Evolutionary conservation across 345 rosid genomes (phyloP).

Genomic region (Hibiscus mutabilis): DNA sequence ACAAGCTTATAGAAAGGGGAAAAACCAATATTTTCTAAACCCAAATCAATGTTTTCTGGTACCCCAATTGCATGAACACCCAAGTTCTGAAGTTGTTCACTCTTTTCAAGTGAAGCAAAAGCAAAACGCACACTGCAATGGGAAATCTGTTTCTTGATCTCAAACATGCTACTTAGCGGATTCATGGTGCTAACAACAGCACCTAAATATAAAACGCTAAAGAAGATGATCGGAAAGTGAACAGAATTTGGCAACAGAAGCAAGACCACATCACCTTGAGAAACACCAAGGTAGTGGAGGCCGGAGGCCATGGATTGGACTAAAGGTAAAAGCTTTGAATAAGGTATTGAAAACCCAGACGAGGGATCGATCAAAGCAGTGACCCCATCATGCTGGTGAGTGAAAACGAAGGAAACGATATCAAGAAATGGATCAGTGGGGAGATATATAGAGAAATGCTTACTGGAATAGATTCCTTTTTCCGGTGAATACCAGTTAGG

Average conservation of each 20-base stretch:
- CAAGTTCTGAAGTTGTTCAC: slow-evolving; percentile 25
- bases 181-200: slow-evolving; percentile 63
- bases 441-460: slow-evolving; percentile 35
- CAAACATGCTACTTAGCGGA: slow-evolving; percentile 42
- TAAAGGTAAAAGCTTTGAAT: slow-evolving; percentile 34
- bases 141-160: slow-evolving; percentile 38
- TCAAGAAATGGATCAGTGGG: slow-evolving; percentile 52
- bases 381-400: slow-evolving; percentile 35
- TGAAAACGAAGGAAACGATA: slow-evolving; percentile 55
- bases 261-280: slow-evolving; percentile 59
- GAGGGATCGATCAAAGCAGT: slow-evolving; percentile 51
- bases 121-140: slow-evolving; percentile 42
- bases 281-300: slow-evolving; percentile 43
- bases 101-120: slow-evolving; percentile 36
- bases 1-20: slow-evolving; percentile 35
- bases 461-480: slow-evolving; percentile 62
- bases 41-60: slow-evolving; percentile 36
- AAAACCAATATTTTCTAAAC: slow-evolving; percentile 14
- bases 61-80: slow-evolving; percentile 36
- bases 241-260: slow-evolving; percentile 66
- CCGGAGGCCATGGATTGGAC: slow-evolving; percentile 52
- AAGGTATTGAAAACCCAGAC: slow-evolving; percentile 58
- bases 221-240: slow-evolving; percentile 51
- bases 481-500: slow-evolving; percentile 37
- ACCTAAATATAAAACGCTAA: slow-evolving; percentile 53